A percentile compares a stretch with the other conserved stretches of the same genome.
These are phyloP conservation scores for Hapsidospora chrysogenum DNA, from an alignment of 495 filamentous ascomycete genomes.

Conservation along the genomic window DNA sequence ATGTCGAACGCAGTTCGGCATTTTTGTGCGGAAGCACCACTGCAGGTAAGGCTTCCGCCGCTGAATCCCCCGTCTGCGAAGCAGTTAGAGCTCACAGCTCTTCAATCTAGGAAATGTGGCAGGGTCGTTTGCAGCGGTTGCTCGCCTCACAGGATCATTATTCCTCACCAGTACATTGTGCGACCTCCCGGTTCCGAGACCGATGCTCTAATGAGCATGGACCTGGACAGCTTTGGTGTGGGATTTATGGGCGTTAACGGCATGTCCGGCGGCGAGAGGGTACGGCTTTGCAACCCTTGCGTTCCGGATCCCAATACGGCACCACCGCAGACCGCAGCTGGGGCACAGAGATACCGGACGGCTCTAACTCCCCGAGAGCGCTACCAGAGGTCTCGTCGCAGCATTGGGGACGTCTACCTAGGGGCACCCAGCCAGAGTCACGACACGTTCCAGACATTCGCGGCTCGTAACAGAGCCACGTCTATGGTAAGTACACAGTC, in stretches of 20 bases:
- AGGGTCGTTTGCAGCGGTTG: slow-evolving; percentile 82
- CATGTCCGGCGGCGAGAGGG: slow-evolving; percentile 66
- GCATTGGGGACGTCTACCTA: not conserved
- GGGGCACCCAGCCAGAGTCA: not conserved
- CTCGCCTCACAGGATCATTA: slow-evolving; percentile 89
- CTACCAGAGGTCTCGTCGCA: slow-evolving; percentile 16
- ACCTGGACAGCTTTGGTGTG: slow-evolving; percentile 21
- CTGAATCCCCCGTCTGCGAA: slow-evolving; percentile 2
- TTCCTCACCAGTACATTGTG: slow-evolving; percentile 85
- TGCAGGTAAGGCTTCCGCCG: slow-evolving; percentile 38
- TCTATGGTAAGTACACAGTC: slow-evolving; percentile 21
- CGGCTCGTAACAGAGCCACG: slow-evolving; percentile 21
- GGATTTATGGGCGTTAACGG: slow-evolving; percentile 20
- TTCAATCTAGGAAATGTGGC: slow-evolving; percentile 95
- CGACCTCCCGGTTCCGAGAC: slow-evolving; percentile 41
- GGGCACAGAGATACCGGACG: not conserved
- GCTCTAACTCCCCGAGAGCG: slow-evolving; percentile 1
- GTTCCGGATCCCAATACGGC: slow-evolving; percentile 80
- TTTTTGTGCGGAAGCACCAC: slow-evolving; percentile 84
- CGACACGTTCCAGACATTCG: not conserved
- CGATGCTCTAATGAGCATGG: not conserved
- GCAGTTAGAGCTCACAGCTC: slow-evolving; percentile 3
- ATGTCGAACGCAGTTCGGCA: slow-evolving; percentile 57
- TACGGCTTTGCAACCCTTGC: slow-evolving; percentile 86
- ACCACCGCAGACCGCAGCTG: slow-evolving; percentile 28